Evolutionary conservation across 2,329 filamentous ascomycete genomes (phyloP).

Genomic region (Hortaea werneckii): DNA sequence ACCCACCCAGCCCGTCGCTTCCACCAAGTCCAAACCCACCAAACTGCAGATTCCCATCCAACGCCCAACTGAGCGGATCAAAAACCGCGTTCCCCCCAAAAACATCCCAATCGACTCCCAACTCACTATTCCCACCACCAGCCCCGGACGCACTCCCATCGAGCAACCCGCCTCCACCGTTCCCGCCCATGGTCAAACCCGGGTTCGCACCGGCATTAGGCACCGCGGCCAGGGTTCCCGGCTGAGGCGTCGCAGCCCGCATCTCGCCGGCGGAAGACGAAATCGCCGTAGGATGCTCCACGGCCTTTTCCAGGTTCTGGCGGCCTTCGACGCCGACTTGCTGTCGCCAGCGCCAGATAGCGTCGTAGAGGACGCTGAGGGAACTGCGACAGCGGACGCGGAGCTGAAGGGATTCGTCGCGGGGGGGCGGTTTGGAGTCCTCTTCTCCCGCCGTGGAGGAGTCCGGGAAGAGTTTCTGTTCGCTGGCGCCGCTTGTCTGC

Average conservation of each 20-base stretch:
- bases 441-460: too few species aligned
- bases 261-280: slow-evolving; percentile 14
- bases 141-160: too few species aligned
- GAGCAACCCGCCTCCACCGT: slow-evolving; percentile 2
- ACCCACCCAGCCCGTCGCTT: slow-evolving; percentile 1
- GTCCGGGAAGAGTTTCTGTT: not conserved
- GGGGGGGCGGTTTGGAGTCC: slow-evolving; percentile 14
- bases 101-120: slow-evolving; percentile 20
- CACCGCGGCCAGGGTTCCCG: not conserved
- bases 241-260: slow-evolving; percentile 18
- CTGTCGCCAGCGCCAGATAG: slow-evolving; percentile 76
- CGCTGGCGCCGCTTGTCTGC: slow-evolving; percentile 44
- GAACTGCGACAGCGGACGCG: slow-evolving; percentile 77
- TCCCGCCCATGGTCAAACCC: slow-evolving; percentile 4
- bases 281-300: slow-evolving; percentile 64
- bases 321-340: slow-evolving; percentile 47
- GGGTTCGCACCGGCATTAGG: slow-evolving; percentile 7
- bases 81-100: slow-evolving; percentile 18
- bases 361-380: slow-evolving; percentile 77
- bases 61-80: slow-evolving; percentile 76
- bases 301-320: slow-evolving; percentile 47
- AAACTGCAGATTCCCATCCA: slow-evolving; percentile 60
- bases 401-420: slow-evolving; percentile 62
- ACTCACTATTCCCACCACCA: too few species aligned
- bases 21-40: slow-evolving; percentile 5